phyloP scores from a whole-genome alignment of 225 moss, liverwort and hornwort genomes.

The Takakia lepidozioides region DNA sequence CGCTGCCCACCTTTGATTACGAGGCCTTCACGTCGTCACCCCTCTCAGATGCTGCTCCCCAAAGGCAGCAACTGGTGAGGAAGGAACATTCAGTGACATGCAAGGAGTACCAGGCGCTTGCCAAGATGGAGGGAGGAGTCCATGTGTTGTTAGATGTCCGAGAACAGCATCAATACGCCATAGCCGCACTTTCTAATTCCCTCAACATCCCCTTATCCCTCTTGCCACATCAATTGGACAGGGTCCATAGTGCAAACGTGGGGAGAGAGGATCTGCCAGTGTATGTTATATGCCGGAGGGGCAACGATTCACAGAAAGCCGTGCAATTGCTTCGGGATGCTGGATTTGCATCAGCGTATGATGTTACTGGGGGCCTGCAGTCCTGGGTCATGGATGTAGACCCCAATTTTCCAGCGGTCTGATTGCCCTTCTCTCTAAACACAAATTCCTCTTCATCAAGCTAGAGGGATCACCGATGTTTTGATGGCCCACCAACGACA shows the following conservation, averaged over 20 bases:
- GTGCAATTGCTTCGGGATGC: conserved; percentile 55
- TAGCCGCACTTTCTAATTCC: conserved; percentile 68
- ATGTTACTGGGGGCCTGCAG: conserved; percentile 70
- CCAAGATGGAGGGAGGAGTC: conserved; percentile 21
- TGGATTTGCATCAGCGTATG: conserved; percentile 51
- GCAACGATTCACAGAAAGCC: conserved; percentile 84
- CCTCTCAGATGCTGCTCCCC: conserved; percentile 65
- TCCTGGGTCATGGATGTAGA: conserved; percentile 67
- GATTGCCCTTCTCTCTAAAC: no score
- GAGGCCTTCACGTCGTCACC: conserved; percentile 67
- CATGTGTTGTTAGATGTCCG: conserved; percentile 79
- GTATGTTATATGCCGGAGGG: conserved; percentile 80
- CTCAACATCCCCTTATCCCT: conserved; percentile 58
- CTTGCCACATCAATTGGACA: conserved; percentile 22
- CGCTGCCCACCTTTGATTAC: conserved; percentile 64
- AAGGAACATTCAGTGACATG: conserved; percentile 44
- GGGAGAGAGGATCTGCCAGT: conserved; percentile 27
- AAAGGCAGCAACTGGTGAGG: conserved; percentile 42
- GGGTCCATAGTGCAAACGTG: conserved; percentile 16
- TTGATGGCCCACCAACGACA: no score
- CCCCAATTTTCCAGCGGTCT: conserved; percentile 46
- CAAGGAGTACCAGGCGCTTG: conserved; percentile 35
- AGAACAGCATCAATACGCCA: conserved; percentile 49
- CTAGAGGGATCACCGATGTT: no score
- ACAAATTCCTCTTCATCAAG: no score